Evolutionary conservation across 352 stramenopile genomes (phyloP).

Genomic region (Globisporangium cederbergense): DNA sequence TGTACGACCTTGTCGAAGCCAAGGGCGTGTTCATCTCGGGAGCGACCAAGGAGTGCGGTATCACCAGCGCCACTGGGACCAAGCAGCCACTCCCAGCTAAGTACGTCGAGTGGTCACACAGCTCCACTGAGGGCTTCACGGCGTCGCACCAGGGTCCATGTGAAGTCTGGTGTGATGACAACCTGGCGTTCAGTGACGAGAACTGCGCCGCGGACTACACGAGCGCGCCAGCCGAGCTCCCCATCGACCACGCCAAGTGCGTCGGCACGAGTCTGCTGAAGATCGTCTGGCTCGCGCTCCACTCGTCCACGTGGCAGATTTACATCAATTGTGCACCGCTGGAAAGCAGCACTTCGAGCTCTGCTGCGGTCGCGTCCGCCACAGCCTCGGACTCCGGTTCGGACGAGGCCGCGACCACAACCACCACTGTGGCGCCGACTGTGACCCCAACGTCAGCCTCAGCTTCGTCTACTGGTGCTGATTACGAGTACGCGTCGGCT

Average conservation of each 20-base stretch:
- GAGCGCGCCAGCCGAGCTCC: constrained; percentile 27
- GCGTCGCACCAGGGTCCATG: constrained; percentile 39
- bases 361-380: constrained; percentile 11
- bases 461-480: not conserved
- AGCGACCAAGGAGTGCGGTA: constrained; percentile 21
- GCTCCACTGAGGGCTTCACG: constrained; percentile 22
- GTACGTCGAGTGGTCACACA: constrained; percentile 38
- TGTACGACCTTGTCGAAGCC: constrained; percentile 18
- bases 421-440: constrained; percentile 8
- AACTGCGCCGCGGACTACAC: constrained; percentile 45
- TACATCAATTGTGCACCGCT: constrained; percentile 22
- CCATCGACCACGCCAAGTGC: constrained; percentile 45
- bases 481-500: not conserved
- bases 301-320: constrained; percentile 33
- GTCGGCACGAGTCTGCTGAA: constrained; percentile 29
- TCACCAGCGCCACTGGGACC: constrained; percentile 27
- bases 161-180: constrained; percentile 53
- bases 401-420: not conserved
- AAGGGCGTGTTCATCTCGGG: constrained; percentile 4
- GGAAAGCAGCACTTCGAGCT: constrained; percentile 1
- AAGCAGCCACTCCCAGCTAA: constrained; percentile 27
- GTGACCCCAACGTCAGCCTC: not conserved
- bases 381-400: constrained; percentile 1
- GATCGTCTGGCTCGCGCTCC: constrained; percentile 37
- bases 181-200: constrained; percentile 38